Conservation (phyloP, 305 asterid genomes). For the Salvia sclarea region DNA sequence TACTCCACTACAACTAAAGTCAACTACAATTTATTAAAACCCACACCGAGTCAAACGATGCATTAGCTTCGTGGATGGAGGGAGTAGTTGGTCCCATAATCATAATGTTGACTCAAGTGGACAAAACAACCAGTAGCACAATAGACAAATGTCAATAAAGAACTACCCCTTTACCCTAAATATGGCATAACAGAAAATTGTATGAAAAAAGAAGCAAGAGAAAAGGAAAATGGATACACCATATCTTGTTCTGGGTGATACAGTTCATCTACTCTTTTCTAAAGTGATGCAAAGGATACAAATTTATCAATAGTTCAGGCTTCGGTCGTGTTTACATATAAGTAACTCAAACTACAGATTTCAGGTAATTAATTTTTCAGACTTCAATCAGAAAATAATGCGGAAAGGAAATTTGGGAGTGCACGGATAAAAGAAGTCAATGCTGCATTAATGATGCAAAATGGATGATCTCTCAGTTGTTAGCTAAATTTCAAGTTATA, state of each 20-base stretch:
- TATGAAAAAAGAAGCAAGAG: background rate
- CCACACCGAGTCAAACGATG: too few species aligned
- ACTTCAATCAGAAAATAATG: slow-evolving; percentile 1
- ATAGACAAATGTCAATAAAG: slow-evolving; percentile 5
- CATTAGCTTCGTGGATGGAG: too few species aligned
- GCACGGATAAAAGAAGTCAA: slow-evolving; percentile 22
- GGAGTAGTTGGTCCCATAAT: too few species aligned
- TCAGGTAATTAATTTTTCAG: slow-evolving; percentile 17
- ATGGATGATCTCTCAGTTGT: background rate
- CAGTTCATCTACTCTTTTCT: background rate
- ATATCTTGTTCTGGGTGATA: background rate
- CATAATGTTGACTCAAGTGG: too few species aligned
- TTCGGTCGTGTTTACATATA: background rate
- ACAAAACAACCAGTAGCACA: background rate
- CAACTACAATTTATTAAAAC: too few species aligned
- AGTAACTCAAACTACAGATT: slow-evolving; percentile 9
- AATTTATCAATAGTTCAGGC: slow-evolving; percentile 11
- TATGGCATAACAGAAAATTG: background rate
- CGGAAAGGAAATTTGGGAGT: background rate
- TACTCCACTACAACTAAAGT: too few species aligned
- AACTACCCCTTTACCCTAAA: background rate
- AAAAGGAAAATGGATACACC: background rate
- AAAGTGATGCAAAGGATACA: background rate
- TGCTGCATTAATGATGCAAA: slow-evolving; percentile 22
- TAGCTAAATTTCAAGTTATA: slow-evolving; percentile 14